phyloP scores from a whole-genome alignment of 257 asterid genomes.

The Solanum dulcamara region DNA sequence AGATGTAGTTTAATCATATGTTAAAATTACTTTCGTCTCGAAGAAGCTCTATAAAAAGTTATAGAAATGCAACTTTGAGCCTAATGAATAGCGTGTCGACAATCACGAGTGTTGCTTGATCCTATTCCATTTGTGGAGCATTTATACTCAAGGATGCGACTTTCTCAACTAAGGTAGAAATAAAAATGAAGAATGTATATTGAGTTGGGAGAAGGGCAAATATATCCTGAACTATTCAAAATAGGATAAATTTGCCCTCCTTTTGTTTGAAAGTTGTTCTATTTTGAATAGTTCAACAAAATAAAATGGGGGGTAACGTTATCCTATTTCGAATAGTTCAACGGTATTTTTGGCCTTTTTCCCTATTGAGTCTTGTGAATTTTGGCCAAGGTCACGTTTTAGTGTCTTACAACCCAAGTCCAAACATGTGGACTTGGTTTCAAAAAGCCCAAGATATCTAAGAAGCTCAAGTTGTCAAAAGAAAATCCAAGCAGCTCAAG shows the following conservation, averaged over 20 bases:
- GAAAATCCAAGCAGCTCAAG: not conserved
- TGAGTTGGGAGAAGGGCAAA: no score
- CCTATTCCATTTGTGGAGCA: not conserved
- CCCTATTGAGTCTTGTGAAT: not conserved
- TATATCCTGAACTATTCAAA: no score
- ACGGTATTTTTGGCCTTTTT: no score
- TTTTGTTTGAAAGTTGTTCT: no score
- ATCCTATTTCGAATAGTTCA: no score
- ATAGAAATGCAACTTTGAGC: not conserved
- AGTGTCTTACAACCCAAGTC: not conserved
- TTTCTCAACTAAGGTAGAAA: no score
- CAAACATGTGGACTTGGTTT: not conserved
- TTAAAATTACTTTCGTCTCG: not conserved
- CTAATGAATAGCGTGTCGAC: not conserved
- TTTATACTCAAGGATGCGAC: not conserved
- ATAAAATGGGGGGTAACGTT: no score
- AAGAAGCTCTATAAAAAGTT: not conserved
- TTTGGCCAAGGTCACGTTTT: not conserved
- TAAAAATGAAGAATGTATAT: no score
- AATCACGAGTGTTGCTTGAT: not conserved
- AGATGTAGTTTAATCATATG: not conserved
- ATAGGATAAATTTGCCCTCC: no score
- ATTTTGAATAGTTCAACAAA: no score
- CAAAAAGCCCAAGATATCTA: not conserved
- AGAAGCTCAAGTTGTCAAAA: no score